Conservation (phyloP, 805 yeast species). For the Pichia manshurica region DNA sequence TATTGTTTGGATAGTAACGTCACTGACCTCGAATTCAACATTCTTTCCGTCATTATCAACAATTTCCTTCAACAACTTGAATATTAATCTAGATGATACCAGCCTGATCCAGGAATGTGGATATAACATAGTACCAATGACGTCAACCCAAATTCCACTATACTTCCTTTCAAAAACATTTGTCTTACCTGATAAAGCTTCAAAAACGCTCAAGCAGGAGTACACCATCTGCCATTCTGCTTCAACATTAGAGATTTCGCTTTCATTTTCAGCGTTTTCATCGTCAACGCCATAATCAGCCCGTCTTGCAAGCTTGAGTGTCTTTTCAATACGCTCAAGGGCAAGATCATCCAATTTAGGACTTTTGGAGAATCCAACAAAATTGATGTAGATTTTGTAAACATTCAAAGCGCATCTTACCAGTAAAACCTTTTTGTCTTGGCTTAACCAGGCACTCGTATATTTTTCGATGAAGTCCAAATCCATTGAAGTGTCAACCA, state of each 20-base stretch:
- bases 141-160: slow-evolving; percentile 44
- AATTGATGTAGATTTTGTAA: slow-evolving; percentile 54
- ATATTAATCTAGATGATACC: slow-evolving; percentile 54
- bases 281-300: slow-evolving; percentile 33
- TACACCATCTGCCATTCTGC: slow-evolving; percentile 75
- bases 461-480: slow-evolving; percentile 37
- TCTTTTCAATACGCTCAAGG: slow-evolving; percentile 19
- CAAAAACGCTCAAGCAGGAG: slow-evolving; percentile 47
- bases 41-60: slow-evolving; percentile 8
- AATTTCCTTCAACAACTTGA: slow-evolving; percentile 40
- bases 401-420: slow-evolving; percentile 70
- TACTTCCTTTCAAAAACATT: slow-evolving; percentile 38
- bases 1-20: slow-evolving; percentile 50
- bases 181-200: slow-evolving; percentile 16
- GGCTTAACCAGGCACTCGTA: slow-evolving; percentile 57
- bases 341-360: slow-evolving; percentile 24
- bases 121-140: slow-evolving; percentile 56
- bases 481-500: slow-evolving; percentile 28
- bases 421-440: slow-evolving; percentile 45
- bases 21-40: slow-evolving; percentile 35
- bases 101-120: slow-evolving; percentile 93
- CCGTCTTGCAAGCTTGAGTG: slow-evolving; percentile 24
- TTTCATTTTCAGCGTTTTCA: slow-evolving; percentile 25
- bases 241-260: slow-evolving; percentile 22
- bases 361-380: slow-evolving; percentile 38